phyloP scores from a whole-genome alignment of 805 yeast genomes.

The Ogataea allantospora region DNA sequence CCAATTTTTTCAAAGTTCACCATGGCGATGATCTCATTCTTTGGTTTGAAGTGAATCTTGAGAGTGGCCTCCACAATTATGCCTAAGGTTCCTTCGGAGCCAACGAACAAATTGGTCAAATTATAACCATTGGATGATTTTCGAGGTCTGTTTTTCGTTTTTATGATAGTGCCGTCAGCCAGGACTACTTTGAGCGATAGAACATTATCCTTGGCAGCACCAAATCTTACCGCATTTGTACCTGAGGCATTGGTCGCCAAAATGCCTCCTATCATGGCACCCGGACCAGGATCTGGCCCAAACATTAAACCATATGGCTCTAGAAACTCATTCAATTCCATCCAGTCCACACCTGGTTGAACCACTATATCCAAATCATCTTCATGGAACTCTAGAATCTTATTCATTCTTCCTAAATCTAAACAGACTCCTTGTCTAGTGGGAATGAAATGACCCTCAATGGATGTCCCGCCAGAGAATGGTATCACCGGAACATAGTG shows the following conservation, averaged over 20 bases:
- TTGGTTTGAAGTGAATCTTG: slow-evolving; percentile 64
- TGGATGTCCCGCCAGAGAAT: slow-evolving; percentile 71
- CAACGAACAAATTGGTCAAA: slow-evolving; percentile 69
- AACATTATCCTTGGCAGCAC: slow-evolving; percentile 76
- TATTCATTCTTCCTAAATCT: slow-evolving; percentile 62
- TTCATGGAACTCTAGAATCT: slow-evolving; percentile 53
- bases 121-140: slow-evolving; percentile 81
- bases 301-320: slow-evolving; percentile 53
- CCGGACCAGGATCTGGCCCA: slow-evolving; percentile 79
- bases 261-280: slow-evolving; percentile 77
- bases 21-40: slow-evolving; percentile 63
- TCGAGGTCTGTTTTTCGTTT: slow-evolving; percentile 71
- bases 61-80: slow-evolving; percentile 75
- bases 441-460: slow-evolving; percentile 76
- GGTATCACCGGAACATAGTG: slow-evolving; percentile 69
- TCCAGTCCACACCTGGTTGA: slow-evolving; percentile 84
- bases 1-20: slow-evolving; percentile 64
- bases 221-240: slow-evolving; percentile 72
- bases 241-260: slow-evolving; percentile 77
- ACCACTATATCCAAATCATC: slow-evolving; percentile 70
- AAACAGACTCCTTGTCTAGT: slow-evolving; percentile 61
- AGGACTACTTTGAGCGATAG: slow-evolving; percentile 68
- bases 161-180: slow-evolving; percentile 77
- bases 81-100: slow-evolving; percentile 80
- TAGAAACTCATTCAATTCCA: slow-evolving; percentile 55